Percentiles rank a stretch among this genome's conserved stretches.
phyloP scores from a whole-genome alignment of 202 grass and related monocot species.

The Panicum hallii region DNA sequence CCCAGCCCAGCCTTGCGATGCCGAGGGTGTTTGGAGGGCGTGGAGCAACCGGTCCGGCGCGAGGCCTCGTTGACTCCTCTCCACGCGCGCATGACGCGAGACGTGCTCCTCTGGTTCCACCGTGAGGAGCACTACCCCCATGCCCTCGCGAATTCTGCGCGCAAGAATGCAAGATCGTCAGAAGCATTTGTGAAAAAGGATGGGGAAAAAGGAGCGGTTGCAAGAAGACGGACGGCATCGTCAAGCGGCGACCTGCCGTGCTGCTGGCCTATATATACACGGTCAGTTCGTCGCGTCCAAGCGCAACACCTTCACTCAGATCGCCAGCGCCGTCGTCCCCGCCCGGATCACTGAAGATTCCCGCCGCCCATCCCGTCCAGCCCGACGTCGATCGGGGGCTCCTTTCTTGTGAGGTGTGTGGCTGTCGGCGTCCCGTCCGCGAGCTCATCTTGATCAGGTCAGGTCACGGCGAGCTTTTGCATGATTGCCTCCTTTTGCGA shows the following conservation, averaged over 20 bases:
- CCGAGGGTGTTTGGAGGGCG: not conserved
- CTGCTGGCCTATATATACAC: conserved; percentile 8
- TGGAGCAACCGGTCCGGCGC: not conserved
- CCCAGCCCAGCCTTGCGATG: too few relatives aligned
- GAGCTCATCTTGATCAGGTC: conserved; percentile 1
- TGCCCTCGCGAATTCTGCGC: not conserved
- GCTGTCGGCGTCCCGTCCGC: not conserved
- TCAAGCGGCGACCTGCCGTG: not conserved
- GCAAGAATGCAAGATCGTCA: not conserved
- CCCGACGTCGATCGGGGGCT: not conserved
- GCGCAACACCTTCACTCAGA: conserved; percentile 21
- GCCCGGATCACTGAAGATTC: conserved; percentile 16
- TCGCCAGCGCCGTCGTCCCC: not conserved
- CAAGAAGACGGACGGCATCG: conserved; percentile 10
- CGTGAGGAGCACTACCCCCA: conserved; percentile 20
- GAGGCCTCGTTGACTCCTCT: not conserved
- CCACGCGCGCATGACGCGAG: not conserved
- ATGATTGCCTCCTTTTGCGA: conserved; percentile 34
- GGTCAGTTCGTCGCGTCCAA: not conserved
- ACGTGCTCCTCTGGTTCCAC: conserved; percentile 38
- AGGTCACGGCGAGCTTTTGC: not conserved
- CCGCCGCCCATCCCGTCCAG: not conserved
- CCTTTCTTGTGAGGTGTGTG: not conserved
- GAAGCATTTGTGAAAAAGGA: not conserved
- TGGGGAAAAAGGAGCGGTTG: not conserved